Conservation (phyloP, 192 early-diverging fungal species). For the Gryganskiella cystojenkinii region DNA sequence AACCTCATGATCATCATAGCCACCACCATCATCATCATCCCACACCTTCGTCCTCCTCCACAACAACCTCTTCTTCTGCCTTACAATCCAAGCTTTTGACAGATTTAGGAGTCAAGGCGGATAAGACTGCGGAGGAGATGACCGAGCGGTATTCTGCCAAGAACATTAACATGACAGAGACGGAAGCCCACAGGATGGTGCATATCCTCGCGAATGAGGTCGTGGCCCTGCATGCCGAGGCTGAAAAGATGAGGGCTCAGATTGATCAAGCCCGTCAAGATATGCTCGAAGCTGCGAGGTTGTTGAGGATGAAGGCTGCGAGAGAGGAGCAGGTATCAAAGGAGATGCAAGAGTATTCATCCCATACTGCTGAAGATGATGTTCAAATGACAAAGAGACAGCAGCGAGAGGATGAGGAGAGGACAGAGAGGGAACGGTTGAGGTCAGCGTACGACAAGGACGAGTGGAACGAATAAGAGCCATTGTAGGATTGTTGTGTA, state of each 20-base stretch:
- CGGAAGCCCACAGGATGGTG: slow-evolving; percentile 44
- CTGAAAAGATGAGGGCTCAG: slow-evolving; percentile 17
- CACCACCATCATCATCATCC: neutral
- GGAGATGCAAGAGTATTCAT: slow-evolving; percentile 18
- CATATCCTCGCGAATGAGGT: slow-evolving; percentile 43
- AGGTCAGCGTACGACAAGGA: slow-evolving; percentile 8
- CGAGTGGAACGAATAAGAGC: slow-evolving; percentile 9
- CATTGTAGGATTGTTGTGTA: too few relatives aligned
- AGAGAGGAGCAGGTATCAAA: neutral
- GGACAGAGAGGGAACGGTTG: neutral
- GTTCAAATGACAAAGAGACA: neutral
- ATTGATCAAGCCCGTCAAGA: slow-evolving; percentile 29
- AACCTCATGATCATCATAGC: neutral
- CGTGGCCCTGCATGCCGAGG: slow-evolving; percentile 32
- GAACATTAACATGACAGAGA: slow-evolving; percentile 51
- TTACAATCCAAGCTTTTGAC: neutral
- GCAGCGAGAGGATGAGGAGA: neutral
- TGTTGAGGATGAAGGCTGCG: slow-evolving; percentile 29
- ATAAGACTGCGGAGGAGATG: slow-evolving; percentile 35
- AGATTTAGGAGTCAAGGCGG: slow-evolving; percentile 19
- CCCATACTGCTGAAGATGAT: neutral
- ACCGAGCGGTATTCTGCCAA: slow-evolving; percentile 42
- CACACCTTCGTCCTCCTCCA: neutral
- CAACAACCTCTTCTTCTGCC: neutral
- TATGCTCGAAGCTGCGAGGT: slow-evolving; percentile 39